Conservation (phyloP, 495 filamentous ascomycete species). For the Penicillium steckii region DNA sequence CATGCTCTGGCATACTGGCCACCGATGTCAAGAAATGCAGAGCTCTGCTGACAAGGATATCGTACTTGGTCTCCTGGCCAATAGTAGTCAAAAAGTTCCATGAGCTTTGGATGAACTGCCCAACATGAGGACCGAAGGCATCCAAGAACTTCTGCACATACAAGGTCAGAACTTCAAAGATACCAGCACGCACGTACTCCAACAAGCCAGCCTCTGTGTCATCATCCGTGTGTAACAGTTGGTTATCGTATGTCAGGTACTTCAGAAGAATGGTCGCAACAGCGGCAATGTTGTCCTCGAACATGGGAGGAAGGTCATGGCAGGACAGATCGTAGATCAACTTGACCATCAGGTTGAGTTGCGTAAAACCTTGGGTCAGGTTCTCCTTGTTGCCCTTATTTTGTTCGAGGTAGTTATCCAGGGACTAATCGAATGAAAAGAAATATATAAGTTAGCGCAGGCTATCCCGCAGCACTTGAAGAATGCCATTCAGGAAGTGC, state of each 20-base stretch:
- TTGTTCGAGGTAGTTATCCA: constrained; percentile 73
- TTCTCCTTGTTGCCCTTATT: constrained; percentile 70
- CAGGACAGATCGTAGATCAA: constrained; percentile 93
- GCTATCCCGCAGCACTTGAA: background rate
- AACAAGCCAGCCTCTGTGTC: constrained; percentile 81
- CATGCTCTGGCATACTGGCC: constrained; percentile 71
- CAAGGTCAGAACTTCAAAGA: constrained; percentile 83
- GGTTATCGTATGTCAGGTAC: constrained; percentile 87
- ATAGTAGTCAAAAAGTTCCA: constrained; percentile 88
- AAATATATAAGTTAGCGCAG: background rate
- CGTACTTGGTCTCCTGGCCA: constrained; percentile 86
- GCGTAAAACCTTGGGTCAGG: constrained; percentile 72
- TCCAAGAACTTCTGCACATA: constrained; percentile 94
- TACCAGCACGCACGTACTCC: constrained; percentile 85
- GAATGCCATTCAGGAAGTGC: background rate
- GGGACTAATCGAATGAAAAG: constrained; percentile 19
- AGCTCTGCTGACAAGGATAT: constrained; percentile 91
- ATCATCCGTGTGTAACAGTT: constrained; percentile 74
- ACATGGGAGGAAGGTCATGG: constrained; percentile 91
- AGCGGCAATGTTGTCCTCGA: constrained; percentile 77
- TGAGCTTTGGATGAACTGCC: constrained; percentile 79
- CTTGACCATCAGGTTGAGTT: constrained; percentile 83
- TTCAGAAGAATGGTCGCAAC: constrained; percentile 83
- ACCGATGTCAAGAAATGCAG: constrained; percentile 92
- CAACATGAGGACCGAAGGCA: constrained; percentile 75